phyloP scores from a whole-genome alignment of 257 asterid genomes.

The Penstemon newberryi region DNA sequence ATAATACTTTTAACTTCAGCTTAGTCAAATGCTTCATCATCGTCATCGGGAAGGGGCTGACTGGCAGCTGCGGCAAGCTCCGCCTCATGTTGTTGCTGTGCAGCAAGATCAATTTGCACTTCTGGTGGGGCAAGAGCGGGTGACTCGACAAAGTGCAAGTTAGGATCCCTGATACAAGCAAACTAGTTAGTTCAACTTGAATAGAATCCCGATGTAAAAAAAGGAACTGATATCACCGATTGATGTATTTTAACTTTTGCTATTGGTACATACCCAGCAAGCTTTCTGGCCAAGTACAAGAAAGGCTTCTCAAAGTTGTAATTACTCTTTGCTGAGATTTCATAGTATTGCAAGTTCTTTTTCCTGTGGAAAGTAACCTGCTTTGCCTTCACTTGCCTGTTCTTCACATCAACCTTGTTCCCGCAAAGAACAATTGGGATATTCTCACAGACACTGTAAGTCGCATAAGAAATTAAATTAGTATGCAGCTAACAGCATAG shows the following conservation, averaged over 20 bases:
- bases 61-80: slow-evolving; percentile 57
- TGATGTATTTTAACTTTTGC: no score
- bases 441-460: slow-evolving; percentile 76
- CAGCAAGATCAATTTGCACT: slow-evolving; percentile 74
- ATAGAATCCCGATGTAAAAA: no score
- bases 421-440: slow-evolving; percentile 90
- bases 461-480: background rate
- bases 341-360: slow-evolving; percentile 84
- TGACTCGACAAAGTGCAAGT: slow-evolving; percentile 81
- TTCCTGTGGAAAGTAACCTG: slow-evolving; percentile 92
- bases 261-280: slow-evolving; percentile 61
- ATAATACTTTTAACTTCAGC: background rate
- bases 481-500: background rate
- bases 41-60: slow-evolving; percentile 84
- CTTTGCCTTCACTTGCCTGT: slow-evolving; percentile 91
- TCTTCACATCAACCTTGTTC: slow-evolving; percentile 89
- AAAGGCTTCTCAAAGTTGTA: slow-evolving; percentile 90
- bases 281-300: slow-evolving; percentile 83
- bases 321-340: slow-evolving; percentile 86
- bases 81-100: slow-evolving; percentile 66
- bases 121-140: slow-evolving; percentile 95
- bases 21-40: slow-evolving; percentile 65
- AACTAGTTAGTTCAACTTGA: background rate
- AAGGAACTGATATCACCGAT: background rate
- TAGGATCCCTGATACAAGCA: slow-evolving; percentile 49